Base-by-base conservation (phyloP, 2,329 filamentous ascomycete species). In the Pseudocercospora eumusae region DNA sequence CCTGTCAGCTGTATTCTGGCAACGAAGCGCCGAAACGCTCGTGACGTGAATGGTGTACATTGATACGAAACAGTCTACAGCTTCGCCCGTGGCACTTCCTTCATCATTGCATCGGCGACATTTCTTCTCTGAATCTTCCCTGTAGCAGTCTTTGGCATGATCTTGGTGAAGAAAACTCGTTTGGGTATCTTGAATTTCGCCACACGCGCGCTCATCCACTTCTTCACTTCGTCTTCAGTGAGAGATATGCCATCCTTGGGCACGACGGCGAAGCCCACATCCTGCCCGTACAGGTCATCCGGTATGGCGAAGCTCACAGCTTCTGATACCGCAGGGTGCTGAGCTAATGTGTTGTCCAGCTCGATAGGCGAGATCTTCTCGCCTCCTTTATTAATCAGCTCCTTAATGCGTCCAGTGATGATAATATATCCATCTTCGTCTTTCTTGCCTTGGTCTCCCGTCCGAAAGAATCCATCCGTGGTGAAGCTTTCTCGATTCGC, bases 371-470 rank as follows among this genome's bases (percentile, higher is more conserved):
- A 90, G 74, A 96, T 95, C 80, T 95, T 95, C 80, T 96, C 91
- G 63, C 91, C 91, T 59, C 89, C 91, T 78, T 93, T 93, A 78
- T 92, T 92, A 81, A 96, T 96, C 57, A 96, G 82, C 78, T 96
- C 92, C 82, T 96, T 96, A 79, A 96, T 96, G 57, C 92, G 84
- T n/a, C 92, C 92, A 0, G 92, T 96, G 76, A 96, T 93, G 72
- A 90, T 83, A 10, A 96, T 80, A 73, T 95, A 96, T 63, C 91
- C 90, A 68, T 95, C 90, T 61, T 85, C 79, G 71, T 96, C 91
- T 74, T 86, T 83, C 78, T 89, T 90, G 55, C 92, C 92, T 76
- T 96, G 91, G 73, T 96, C 92, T 5, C 92, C 92, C 0, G 92
- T 96, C 69, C 91, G 85, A 84, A 96, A 96, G 80, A 91, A 96